Percentiles rank a stretch among this genome's conserved stretches.
Conservation (phyloP, 2,329 filamentous ascomycete species). For the Ophiostoma tasmaniense region DNA sequence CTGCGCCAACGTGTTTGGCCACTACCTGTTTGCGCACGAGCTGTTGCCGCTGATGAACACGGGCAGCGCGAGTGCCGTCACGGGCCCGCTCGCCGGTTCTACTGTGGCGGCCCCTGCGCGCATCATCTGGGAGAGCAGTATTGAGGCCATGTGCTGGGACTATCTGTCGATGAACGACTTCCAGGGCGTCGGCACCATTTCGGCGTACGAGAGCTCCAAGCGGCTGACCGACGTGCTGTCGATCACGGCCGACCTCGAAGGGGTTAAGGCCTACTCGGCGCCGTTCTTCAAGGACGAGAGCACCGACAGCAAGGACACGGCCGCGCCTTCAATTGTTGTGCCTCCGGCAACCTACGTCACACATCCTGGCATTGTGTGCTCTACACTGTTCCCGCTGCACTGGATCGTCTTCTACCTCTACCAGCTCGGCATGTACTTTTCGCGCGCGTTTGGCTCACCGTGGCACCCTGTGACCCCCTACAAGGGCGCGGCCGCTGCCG, state of each 20-base stretch:
- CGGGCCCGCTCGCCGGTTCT: not conserved
- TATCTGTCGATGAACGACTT: conserved; percentile 61
- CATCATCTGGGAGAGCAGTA: conserved; percentile 78
- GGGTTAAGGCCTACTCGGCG: conserved; percentile 47
- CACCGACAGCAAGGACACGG: conserved; percentile 19
- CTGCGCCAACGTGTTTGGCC: conserved; percentile 86
- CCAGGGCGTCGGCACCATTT: conserved; percentile 55
- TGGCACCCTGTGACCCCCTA: conserved; percentile 81
- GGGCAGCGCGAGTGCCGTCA: conserved; percentile 33
- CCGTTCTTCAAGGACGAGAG: conserved; percentile 40
- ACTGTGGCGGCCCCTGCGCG: conserved; percentile 41
- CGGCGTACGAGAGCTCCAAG: conserved; percentile 80
- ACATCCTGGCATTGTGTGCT: conserved; percentile 82
- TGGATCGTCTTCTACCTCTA: conserved; percentile 63
- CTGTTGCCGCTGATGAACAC: conserved; percentile 60
- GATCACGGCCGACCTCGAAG: conserved; percentile 62
- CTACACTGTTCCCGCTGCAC: conserved; percentile 68
- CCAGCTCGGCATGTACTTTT: conserved; percentile 57
- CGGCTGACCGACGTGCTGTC: conserved; percentile 75
- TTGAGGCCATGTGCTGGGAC: conserved; percentile 51
- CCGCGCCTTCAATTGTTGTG: conserved; percentile 35
- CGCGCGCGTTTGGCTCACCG: conserved; percentile 70
- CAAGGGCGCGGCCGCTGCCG: conserved; percentile 63
- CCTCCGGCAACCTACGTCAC: conserved; percentile 56
- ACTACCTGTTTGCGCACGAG: conserved; percentile 80